These are phyloP conservation scores for Suillus fuscotomentosus DNA, from an alignment of 768 basidiomycete genomes.

Conservation along the genomic window DNA sequence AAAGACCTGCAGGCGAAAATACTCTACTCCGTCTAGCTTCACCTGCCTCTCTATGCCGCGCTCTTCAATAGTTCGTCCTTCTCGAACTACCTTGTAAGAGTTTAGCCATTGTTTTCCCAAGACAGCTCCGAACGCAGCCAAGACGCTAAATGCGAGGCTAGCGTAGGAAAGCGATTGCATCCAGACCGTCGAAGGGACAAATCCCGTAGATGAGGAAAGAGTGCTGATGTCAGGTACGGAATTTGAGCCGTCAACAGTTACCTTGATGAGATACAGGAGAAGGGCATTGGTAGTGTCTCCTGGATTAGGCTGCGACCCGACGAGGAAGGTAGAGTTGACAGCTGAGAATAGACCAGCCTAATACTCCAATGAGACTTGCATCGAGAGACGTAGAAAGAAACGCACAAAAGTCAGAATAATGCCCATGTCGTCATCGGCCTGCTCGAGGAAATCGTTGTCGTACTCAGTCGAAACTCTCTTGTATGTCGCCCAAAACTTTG, in stretches of 20 bases:
- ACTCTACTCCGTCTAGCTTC: not conserved
- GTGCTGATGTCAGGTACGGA: not conserved
- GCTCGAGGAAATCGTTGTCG: not conserved
- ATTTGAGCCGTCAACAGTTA: not conserved
- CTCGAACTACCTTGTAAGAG: not conserved
- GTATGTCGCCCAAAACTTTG: slow-evolving; percentile 4
- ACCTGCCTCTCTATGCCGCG: not conserved
- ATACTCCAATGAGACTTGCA: not conserved
- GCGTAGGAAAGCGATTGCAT: not conserved
- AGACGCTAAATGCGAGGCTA: not conserved
- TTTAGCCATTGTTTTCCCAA: slow-evolving; percentile 1
- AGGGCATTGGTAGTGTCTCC: not conserved
- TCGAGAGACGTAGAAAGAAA: not conserved
- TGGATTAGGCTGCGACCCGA: not conserved
- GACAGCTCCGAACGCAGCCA: not conserved
- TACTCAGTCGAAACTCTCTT: not conserved
- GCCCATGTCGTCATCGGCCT: not conserved
- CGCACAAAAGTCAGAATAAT: slow-evolving; percentile 1
- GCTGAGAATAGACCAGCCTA: slow-evolving; percentile 3
- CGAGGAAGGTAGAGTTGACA: not conserved
- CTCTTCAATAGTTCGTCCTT: not conserved
- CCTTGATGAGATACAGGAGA: not conserved
- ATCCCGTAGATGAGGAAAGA: not conserved
- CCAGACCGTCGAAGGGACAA: not conserved
- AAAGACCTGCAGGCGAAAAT: not conserved